These are phyloP conservation scores for Mucor saturninus DNA, from an alignment of 371 early-diverging fungal species.

Conservation along the genomic window DNA sequence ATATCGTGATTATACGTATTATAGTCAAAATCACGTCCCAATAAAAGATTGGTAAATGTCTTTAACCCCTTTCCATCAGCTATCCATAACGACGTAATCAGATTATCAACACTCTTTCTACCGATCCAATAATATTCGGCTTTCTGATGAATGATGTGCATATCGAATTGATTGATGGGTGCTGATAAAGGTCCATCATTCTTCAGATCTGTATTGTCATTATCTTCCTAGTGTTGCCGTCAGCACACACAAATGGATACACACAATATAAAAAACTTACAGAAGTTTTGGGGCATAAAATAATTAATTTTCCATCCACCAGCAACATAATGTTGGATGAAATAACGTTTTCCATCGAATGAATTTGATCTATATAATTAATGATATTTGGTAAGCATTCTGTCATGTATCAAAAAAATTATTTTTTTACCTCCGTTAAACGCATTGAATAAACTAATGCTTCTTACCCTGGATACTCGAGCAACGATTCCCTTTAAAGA, in stretches of 20 bases:
- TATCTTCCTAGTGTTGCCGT: slow-evolving; percentile 26
- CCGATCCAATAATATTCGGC: slow-evolving; percentile 80
- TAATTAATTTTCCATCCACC: slow-evolving; percentile 53
- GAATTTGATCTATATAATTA: slow-evolving; percentile 35
- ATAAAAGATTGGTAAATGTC: slow-evolving; percentile 54
- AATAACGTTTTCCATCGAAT: slow-evolving; percentile 37
- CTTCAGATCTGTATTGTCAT: slow-evolving; percentile 34
- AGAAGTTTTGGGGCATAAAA: slow-evolving; percentile 47
- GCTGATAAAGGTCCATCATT: not conserved
- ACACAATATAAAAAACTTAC: slow-evolving; percentile 20
- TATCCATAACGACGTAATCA: slow-evolving; percentile 76
- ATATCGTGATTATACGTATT: slow-evolving; percentile 30
- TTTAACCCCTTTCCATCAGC: slow-evolving; percentile 72
- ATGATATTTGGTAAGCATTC: not conserved
- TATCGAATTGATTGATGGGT: slow-evolving; percentile 50
- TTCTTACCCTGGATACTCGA: slow-evolving; percentile 56
- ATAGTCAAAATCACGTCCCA: slow-evolving; percentile 40
- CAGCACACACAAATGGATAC: not conserved
- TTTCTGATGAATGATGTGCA: slow-evolving; percentile 63
- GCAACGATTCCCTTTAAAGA: slow-evolving; percentile 70
- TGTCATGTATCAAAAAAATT: not conserved
- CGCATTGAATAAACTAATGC: slow-evolving; percentile 56
- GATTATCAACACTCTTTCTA: slow-evolving; percentile 55
- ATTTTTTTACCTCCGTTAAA: slow-evolving; percentile 25
- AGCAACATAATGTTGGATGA: slow-evolving; percentile 53